phyloP scores from a whole-genome alignment of 2,329 filamentous ascomycete genomes.

The Calycina marina region DNA sequence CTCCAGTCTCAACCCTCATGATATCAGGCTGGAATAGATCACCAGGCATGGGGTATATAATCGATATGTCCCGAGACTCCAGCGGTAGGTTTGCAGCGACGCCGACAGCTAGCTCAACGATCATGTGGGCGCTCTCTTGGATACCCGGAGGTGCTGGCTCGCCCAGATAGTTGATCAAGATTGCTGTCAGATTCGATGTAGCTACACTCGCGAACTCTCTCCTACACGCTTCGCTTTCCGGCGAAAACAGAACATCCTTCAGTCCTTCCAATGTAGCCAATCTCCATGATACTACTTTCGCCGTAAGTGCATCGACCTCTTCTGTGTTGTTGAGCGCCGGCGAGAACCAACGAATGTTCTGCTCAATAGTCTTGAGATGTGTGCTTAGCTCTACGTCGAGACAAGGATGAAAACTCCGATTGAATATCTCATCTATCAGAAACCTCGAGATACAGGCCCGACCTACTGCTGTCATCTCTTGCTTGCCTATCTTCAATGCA shows the following conservation, averaged over 20 bases:
- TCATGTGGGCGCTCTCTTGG: constrained; percentile 81
- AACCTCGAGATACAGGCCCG: constrained; percentile 79
- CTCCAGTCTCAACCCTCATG: constrained; percentile 63
- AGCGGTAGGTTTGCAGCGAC: constrained; percentile 77
- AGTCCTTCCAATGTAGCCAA: constrained; percentile 90
- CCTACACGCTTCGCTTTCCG: constrained; percentile 51
- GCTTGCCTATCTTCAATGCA: constrained; percentile 73
- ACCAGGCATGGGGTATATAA: constrained; percentile 74
- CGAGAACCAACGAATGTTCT: constrained; percentile 68
- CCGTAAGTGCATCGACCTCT: constrained; percentile 75
- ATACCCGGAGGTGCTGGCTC: constrained; percentile 68
- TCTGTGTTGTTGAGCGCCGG: constrained; percentile 64
- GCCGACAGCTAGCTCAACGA: constrained; percentile 77
- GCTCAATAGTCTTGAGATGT: constrained; percentile 73
- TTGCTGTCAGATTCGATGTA: constrained; percentile 52
- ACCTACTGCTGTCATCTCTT: constrained; percentile 95
- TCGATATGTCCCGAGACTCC: constrained; percentile 79
- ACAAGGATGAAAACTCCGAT: constrained; percentile 82
- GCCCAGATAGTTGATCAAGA: constrained; percentile 57
- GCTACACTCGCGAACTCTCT: constrained; percentile 54
- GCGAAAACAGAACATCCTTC: constrained; percentile 49
- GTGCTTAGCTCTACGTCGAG: constrained; percentile 63
- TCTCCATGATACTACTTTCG: constrained; percentile 84
- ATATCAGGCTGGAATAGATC: constrained; percentile 52
- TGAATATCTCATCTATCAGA: constrained; percentile 83